Conservation (phyloP, 2,329 filamentous ascomycete species). For the Cladorrhinum sp. region DNA sequence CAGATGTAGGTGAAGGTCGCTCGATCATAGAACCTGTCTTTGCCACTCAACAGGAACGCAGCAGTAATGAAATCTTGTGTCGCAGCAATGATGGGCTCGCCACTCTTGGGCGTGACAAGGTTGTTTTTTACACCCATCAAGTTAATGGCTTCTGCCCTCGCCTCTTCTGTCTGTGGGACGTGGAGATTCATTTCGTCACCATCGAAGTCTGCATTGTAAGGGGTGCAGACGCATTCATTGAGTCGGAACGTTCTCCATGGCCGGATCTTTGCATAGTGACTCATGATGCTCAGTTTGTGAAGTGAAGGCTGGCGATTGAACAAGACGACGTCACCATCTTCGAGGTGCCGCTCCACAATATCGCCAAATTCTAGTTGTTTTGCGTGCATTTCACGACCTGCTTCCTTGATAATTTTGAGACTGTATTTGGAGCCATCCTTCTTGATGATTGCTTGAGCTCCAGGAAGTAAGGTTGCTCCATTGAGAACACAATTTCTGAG, state of each 20-base stretch:
- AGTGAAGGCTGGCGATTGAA: slow-evolving; percentile 98
- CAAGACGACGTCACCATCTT: slow-evolving; percentile 91
- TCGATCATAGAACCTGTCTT: slow-evolving; percentile 89
- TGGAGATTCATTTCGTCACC: slow-evolving; percentile 99
- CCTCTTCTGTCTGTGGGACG: slow-evolving; percentile 96
- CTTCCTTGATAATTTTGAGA: slow-evolving; percentile 66
- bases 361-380: slow-evolving; percentile 77
- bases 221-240: slow-evolving; percentile 96
- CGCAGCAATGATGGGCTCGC: slow-evolving; percentile 96
- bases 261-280: slow-evolving; percentile 87
- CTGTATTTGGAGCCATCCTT: slow-evolving; percentile 68
- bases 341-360: slow-evolving; percentile 87
- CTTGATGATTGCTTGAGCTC: slow-evolving; percentile 78
- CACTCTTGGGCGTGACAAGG: slow-evolving; percentile 91
- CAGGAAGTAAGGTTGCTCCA: slow-evolving; percentile 77
- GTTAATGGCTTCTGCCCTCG: slow-evolving; percentile 88
- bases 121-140: slow-evolving; percentile 99
- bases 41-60: slow-evolving; percentile 84
- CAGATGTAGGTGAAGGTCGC: slow-evolving; percentile 86
- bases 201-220: slow-evolving; percentile 98
- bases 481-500: slow-evolving; percentile 70
- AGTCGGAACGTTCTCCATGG: slow-evolving; percentile 95
- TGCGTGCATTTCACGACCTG: slow-evolving; percentile 60
- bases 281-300: slow-evolving; percentile 98
- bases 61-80: slow-evolving; percentile 99